Evolutionary conservation across 306 rosid species (phyloP).

Genomic region (Pterocarpus macrocarpus): DNA sequence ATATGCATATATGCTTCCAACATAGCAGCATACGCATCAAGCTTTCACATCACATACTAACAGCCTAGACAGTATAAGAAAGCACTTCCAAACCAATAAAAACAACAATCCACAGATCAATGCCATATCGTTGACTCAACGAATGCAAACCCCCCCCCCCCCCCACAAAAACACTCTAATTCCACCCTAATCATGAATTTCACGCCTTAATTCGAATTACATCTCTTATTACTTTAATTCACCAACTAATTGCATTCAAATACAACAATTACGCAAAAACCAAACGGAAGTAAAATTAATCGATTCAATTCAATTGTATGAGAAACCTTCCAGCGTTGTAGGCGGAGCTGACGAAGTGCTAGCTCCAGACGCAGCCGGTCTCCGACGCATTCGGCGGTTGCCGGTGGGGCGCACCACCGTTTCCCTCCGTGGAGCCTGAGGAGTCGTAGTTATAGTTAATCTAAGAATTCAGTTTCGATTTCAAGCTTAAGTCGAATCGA

Average conservation of each 20-base stretch:
- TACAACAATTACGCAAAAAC: neutral
- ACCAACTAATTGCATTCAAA: slow-evolving; percentile 21
- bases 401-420: slow-evolving; percentile 79
- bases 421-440: slow-evolving; percentile 77
- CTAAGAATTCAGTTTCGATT: neutral
- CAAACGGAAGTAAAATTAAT: neutral
- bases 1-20: slow-evolving; percentile 13
- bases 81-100: slow-evolving; percentile 20
- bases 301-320: neutral
- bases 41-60: slow-evolving; percentile 17
- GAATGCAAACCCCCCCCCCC: neutral
- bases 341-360: slow-evolving; percentile 76
- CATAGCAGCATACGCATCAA: neutral
- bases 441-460: neutral
- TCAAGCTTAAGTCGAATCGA: neutral
- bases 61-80: neutral
- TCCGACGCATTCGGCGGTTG: slow-evolving; percentile 88
- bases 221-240: slow-evolving; percentile 13
- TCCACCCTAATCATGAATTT: neutral
- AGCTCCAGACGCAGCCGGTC: slow-evolving; percentile 86
- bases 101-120: slow-evolving; percentile 22
- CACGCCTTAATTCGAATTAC: neutral
- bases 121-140: slow-evolving; percentile 29
- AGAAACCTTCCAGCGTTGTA: slow-evolving; percentile 69
- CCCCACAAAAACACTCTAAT: neutral